Base-by-base conservation (phyloP, 164 flowering plant genomes). In the Aristolochia californica region DNA sequence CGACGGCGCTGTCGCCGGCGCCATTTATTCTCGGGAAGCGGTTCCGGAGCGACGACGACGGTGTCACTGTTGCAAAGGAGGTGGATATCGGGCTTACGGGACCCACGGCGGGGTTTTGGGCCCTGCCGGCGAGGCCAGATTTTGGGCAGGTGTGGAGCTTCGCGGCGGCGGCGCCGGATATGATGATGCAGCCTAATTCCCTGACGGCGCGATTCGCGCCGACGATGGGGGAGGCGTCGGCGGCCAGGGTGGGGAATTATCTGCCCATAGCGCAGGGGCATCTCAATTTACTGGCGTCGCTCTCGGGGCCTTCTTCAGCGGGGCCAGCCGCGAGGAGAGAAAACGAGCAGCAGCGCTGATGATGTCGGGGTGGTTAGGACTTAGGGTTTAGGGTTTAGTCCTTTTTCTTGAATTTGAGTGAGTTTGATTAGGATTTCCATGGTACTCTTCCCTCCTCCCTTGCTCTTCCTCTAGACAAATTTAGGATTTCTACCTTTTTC, bases 111-210 rank as follows among this genome's bases (percentile, higher is more conserved):
- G 90, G 86, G 1, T 85, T 85, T 58, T 87, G 95, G 94, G 97
- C 95, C 0, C 22, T 88, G 5, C 94, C 94, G 1, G 83, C 88
- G 0, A 65, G 94, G 68, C 78, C 95, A 9, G 91, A 87, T 53
- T 80, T 77, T 13, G 87, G 90, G 8, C 90, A 84, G 63, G 71
- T 88, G 4, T 91, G 95, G 98, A 85, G 95, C 70, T 88, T 91
- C 43, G 89, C 88, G 0, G 76, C 80, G 1, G 57, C 40, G 40
- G 71, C 75, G 13, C 78, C 81, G 54, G 89, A 83, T 55, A 74
- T 83, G 74, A 75, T 78, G 54, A 67, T 13, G 65, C 80, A 75
- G 49, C 80, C 72, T 66, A 62, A 54, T 26, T 40, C 74, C 25
- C 30, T 76, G 56, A 64, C 43, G 78, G 58, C 67, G 59, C 62